Base-by-base conservation (phyloP, 106 monocot species). In the Dioscorea zingiberensis region DNA sequence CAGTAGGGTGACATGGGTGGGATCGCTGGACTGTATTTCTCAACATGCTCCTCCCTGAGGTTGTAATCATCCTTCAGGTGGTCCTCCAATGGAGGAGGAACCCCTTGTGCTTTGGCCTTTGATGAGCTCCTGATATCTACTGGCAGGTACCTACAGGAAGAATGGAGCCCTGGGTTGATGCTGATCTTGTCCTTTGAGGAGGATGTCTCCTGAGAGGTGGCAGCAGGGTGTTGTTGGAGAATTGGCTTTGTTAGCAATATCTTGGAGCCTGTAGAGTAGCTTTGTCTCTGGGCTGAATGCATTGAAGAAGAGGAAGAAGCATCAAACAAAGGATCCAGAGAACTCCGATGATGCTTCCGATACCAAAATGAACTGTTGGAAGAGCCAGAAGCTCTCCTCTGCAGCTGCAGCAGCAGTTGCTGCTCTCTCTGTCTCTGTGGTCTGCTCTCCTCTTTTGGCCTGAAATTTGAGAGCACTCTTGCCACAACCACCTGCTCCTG, bases 401-500 rank as follows among this genome's bases (percentile, higher is more conserved):
- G 49, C 16, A 29, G 51, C 57, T 22, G 58, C 54, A 5, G 57
- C 66, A 28, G 49, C 16, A 29, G 51, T 47, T 22, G 58, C 54
- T 13, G 57, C 16, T 47, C 25, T 38, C 65, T 55, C 27, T 38
- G 46, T 48, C 27, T 58, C 47, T 13, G 21, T 18, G 48, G 6
- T 30, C 48, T 47, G 30, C 13, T 64, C 47, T 70, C 76, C 58
- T 70, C 69, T 48, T 65, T 60, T 7, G 77, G 58, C 60, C 58
- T 78, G 26, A 78, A 72, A 44, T 27, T 72, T 15, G 77, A 71
- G 12, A 78, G 72, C 9, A 78, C 66, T 46, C 71, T 72, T 12
- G 58, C 66, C 10, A 78, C 77, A 12, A 67, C 66, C 58, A 72
- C 77, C 47, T 72, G 66, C 51, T 78, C 77, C 48, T 67, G 77